phyloP scores from a whole-genome alignment of 495 filamentous ascomycete species.

The Chlorociboria aeruginascens region DNA sequence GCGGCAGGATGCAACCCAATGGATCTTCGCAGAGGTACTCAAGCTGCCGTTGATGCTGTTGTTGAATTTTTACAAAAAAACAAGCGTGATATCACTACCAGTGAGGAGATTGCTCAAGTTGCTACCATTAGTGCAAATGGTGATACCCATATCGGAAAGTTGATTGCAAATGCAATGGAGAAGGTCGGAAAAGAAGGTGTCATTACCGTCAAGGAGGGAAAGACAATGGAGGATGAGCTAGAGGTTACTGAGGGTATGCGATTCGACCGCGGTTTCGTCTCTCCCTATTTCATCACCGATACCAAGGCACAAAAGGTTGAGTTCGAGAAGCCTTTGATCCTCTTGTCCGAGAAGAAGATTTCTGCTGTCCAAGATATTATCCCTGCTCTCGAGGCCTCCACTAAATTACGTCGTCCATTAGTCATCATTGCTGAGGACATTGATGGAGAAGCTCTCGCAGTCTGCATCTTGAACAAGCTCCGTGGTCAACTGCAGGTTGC shows the following conservation, averaged over 20 bases:
- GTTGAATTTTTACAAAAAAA: slow-evolving; percentile 88
- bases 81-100: slow-evolving; percentile 94
- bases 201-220: slow-evolving; percentile 98
- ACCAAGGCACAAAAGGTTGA: slow-evolving; percentile 97
- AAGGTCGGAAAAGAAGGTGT: slow-evolving; percentile 99
- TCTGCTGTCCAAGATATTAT: slow-evolving; percentile 97
- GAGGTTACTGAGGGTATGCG: slow-evolving; percentile 99
- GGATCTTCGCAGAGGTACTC: slow-evolving; percentile 93
- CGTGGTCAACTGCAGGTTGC: slow-evolving; percentile 97
- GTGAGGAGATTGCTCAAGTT: slow-evolving; percentile 93
- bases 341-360: slow-evolving; percentile 99
- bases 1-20: slow-evolving; percentile 99
- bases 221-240: slow-evolving; percentile 95
- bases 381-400: slow-evolving; percentile 91
- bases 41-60: slow-evolving; percentile 89
- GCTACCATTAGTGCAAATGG: slow-evolving; percentile 97
- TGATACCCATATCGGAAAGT: slow-evolving; percentile 85
- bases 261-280: slow-evolving; percentile 97
- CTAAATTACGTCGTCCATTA: slow-evolving; percentile 85
- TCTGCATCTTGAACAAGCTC: slow-evolving; percentile 99
- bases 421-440: slow-evolving; percentile 99
- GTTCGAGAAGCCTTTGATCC: slow-evolving; percentile 97
- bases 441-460: slow-evolving; percentile 94
- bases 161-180: slow-evolving; percentile 98
- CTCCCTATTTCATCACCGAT: slow-evolving; percentile 99